A percentile compares a stretch with the other conserved stretches of the same genome.
Evolutionary conservation across 2,329 filamentous ascomycete species (phyloP).

Genomic region (Exophiala bonariae): DNA sequence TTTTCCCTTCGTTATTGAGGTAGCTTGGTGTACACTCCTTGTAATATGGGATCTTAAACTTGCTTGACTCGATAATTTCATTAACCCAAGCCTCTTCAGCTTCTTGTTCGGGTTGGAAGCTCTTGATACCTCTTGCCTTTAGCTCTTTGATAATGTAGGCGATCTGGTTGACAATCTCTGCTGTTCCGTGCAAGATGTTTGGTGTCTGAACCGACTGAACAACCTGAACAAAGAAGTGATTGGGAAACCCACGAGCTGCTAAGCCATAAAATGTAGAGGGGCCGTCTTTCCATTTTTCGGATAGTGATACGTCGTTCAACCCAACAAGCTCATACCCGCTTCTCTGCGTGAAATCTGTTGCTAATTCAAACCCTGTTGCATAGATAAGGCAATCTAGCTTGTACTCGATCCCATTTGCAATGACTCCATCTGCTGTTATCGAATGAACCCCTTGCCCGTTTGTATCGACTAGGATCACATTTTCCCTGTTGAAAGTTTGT

Average conservation of each 20-base stretch:
- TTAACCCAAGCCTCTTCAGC: slow-evolving; percentile 12
- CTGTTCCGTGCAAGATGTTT: slow-evolving; percentile 6
- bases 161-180: slow-evolving; percentile 3
- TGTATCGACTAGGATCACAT: slow-evolving; percentile 63
- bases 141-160: background rate
- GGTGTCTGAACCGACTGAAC: slow-evolving; percentile 3
- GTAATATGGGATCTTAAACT: background rate
- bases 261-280: slow-evolving; percentile 8
- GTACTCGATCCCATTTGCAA: slow-evolving; percentile 50
- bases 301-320: slow-evolving; percentile 21
- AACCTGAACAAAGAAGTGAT: slow-evolving; percentile 5
- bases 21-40: slow-evolving; percentile 13
- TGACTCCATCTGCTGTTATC: slow-evolving; percentile 48
- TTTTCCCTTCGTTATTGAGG: slow-evolving; percentile 12
- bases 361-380: slow-evolving; percentile 43
- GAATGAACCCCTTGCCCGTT: slow-evolving; percentile 52
- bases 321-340: slow-evolving; percentile 27
- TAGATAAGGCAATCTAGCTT: slow-evolving; percentile 50
- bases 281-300: slow-evolving; percentile 28
- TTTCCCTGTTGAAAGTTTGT: slow-evolving; percentile 56
- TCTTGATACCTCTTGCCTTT: slow-evolving; percentile 2
- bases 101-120: slow-evolving; percentile 7
- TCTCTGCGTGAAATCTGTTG: background rate
- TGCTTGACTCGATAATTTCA: background rate
- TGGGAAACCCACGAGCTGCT: slow-evolving; percentile 9